Percentiles rank a stretch among this genome's conserved stretches.
Conservation (phyloP, 345 rosid species). For the Viola odorata region DNA sequence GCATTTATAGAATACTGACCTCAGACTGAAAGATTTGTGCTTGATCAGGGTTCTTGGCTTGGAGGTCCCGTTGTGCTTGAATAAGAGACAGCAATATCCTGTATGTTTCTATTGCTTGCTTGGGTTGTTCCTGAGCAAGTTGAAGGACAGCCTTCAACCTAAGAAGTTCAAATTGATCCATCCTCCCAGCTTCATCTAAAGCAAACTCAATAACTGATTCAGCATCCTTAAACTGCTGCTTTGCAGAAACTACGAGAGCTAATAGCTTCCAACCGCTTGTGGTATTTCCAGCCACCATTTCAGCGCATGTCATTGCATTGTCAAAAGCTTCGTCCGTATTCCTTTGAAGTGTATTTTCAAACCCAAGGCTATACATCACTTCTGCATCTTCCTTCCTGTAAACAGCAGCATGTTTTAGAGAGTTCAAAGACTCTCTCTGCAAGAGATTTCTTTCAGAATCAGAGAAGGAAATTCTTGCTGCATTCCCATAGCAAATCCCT, state of each 20-base stretch:
- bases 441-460: constrained; percentile 61
- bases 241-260: constrained; percentile 64
- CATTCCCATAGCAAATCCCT: constrained; percentile 75
- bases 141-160: constrained; percentile 76
- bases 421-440: constrained; percentile 55
- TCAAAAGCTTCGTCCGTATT: constrained; percentile 68
- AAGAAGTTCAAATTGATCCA: constrained; percentile 67
- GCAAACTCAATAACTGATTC: constrained; percentile 62
- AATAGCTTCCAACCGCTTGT: constrained; percentile 74
- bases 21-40: constrained; percentile 24
- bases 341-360: constrained; percentile 84
- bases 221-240: constrained; percentile 67
- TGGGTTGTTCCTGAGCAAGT: constrained; percentile 74
- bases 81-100: constrained; percentile 65
- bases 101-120: constrained; percentile 83
- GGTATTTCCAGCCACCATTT: constrained; percentile 45
- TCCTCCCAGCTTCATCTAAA: constrained; percentile 63
- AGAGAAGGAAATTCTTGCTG: constrained; percentile 62
- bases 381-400: constrained; percentile 49
- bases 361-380: constrained; percentile 47
- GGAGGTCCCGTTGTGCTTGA: constrained; percentile 61
- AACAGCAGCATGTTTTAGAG: constrained; percentile 52
- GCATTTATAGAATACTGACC: constrained; percentile 29
- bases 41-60: constrained; percentile 28
- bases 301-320: constrained; percentile 52